Evolutionary conservation across 352 stramenopile genomes (phyloP).

Genomic region (Phytopythium boreale): DNA sequence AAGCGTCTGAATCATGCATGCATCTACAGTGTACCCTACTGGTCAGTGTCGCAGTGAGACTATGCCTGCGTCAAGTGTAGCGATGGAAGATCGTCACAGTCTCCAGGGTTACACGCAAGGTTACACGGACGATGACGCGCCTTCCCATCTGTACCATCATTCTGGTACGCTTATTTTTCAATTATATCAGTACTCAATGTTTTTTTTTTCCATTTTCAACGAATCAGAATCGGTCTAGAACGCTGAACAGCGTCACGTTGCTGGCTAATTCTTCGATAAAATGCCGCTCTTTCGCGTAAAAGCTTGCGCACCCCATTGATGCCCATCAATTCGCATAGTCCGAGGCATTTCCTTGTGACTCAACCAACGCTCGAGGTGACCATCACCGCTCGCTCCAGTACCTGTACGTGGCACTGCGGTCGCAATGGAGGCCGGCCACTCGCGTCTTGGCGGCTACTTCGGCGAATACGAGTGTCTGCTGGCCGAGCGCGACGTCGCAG

Average conservation of each 20-base stretch:
- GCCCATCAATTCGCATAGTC: background rate
- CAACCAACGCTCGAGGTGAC: background rate
- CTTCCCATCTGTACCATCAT: too few relatives aligned
- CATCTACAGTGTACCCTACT: too few relatives aligned
- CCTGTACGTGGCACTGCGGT: background rate
- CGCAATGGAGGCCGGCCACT: background rate
- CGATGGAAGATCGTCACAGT: too few relatives aligned
- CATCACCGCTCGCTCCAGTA: too few relatives aligned
- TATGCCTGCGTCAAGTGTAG: too few relatives aligned
- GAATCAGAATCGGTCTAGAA: background rate
- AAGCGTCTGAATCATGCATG: too few relatives aligned
- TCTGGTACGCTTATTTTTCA: too few relatives aligned
- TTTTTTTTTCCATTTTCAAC: background rate
- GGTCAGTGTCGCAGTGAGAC: too few relatives aligned
- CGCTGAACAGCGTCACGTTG: background rate
- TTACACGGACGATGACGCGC: background rate
- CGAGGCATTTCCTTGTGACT: background rate
- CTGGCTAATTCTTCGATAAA: constrained; percentile 3
- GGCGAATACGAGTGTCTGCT: constrained; percentile 34
- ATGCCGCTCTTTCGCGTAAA: background rate
- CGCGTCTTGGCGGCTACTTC: constrained; percentile 7
- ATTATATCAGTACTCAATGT: background rate
- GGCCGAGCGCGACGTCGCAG: constrained; percentile 8
- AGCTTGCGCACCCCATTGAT: background rate
- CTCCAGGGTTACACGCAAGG: background rate